phyloP scores from a whole-genome alignment of 768 basidiomycete genomes.

The Tephrocybe sp. region DNA sequence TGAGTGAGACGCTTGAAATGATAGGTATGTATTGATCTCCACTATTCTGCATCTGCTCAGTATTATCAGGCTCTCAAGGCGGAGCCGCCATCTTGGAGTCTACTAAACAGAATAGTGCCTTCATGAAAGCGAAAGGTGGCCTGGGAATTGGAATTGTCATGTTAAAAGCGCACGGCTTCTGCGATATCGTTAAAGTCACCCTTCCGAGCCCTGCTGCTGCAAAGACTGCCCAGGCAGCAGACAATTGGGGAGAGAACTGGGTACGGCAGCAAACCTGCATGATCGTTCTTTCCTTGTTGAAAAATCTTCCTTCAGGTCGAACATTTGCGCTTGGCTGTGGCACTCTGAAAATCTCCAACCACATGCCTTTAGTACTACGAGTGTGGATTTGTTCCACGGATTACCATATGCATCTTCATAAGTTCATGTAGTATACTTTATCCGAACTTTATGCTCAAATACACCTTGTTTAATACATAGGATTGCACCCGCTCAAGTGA shows the following conservation, averaged over 20 bases:
- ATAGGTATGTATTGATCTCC: slow-evolving; percentile 11
- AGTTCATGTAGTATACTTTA: background rate
- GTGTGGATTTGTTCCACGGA: background rate
- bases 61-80: slow-evolving; percentile 12
- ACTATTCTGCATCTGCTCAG: background rate
- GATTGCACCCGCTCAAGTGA: slow-evolving; percentile 34
- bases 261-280: slow-evolving; percentile 6
- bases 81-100: slow-evolving; percentile 20
- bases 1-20: slow-evolving; percentile 21
- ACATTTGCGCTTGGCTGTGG: background rate
- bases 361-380: background rate
- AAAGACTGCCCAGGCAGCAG: slow-evolving; percentile 16
- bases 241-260: slow-evolving; percentile 23
- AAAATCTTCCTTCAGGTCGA: background rate
- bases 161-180: slow-evolving; percentile 19
- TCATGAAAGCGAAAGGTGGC: slow-evolving; percentile 24
- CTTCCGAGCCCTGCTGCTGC: slow-evolving; percentile 20
- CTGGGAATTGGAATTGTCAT: slow-evolving; percentile 21
- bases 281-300: background rate
- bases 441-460: background rate
- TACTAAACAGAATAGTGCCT: slow-evolving; percentile 16
- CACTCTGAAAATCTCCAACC: background rate
- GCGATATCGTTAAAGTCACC: slow-evolving; percentile 23
- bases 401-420: background rate
- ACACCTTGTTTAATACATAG: background rate